Conservation (phyloP, 2,329 filamentous ascomycete species). For the Colletotrichum kahawae region DNA sequence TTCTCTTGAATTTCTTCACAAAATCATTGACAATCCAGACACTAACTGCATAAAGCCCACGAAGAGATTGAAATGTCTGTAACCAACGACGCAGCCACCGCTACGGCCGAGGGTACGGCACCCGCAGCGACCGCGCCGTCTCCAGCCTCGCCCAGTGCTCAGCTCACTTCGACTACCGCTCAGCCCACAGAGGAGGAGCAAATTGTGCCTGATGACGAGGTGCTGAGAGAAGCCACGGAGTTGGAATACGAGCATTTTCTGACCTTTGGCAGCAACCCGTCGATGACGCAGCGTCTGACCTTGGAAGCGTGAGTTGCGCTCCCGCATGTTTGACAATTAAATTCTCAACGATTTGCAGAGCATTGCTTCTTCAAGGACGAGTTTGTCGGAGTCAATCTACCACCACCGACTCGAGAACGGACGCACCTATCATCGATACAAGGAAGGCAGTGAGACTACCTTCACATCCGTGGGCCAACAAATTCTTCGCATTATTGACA, state of each 20-base stretch:
- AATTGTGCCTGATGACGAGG: not conserved
- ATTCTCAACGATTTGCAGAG: not conserved
- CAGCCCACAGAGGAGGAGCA: not conserved
- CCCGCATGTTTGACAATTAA: too few relatives aligned
- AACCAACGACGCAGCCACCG: not conserved
- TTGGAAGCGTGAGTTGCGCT: not conserved
- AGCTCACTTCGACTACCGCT: too few relatives aligned
- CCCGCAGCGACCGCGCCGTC: too few relatives aligned
- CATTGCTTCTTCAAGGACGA: not conserved
- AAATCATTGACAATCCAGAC: too few relatives aligned
- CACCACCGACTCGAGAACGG: constrained; percentile 31
- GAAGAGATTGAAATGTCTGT: not conserved
- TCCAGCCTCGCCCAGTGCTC: too few relatives aligned
- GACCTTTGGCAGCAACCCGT: too few relatives aligned
- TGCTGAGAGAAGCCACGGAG: not conserved
- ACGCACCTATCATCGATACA: constrained; percentile 30
- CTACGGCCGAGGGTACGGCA: too few relatives aligned
- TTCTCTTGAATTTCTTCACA: not conserved
- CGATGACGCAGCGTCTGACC: not conserved
- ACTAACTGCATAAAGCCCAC: too few relatives aligned
- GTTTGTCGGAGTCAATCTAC: not conserved
- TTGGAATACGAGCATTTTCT: too few relatives aligned
- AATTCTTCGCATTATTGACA: not conserved
- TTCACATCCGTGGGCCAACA: not conserved
- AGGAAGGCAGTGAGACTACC: constrained; percentile 25